Evolutionary conservation across 306 rosid species (phyloP).

Genomic region (Begonia fuchsioides): DNA sequence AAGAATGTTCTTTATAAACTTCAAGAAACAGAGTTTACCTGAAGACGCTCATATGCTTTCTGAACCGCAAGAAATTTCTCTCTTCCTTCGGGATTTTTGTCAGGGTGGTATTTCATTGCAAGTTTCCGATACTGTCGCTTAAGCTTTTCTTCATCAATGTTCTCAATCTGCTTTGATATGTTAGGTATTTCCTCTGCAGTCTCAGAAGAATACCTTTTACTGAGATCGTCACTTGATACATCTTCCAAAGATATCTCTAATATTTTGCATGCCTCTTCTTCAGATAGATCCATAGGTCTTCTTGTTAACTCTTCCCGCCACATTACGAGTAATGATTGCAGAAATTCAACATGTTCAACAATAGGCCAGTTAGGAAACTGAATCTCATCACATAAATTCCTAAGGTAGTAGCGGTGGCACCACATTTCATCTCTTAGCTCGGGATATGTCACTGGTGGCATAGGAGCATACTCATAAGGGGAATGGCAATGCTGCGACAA

Average conservation of each 20-base stretch:
- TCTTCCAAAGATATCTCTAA: constrained; percentile 87
- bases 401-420: constrained; percentile 96
- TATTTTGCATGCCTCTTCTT: constrained; percentile 97
- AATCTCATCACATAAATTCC: constrained; percentile 94
- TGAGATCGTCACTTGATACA: constrained; percentile 47
- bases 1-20: too few relatives aligned
- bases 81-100: constrained; percentile 98
- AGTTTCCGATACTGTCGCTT: constrained; percentile 97
- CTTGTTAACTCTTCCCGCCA: constrained; percentile 99
- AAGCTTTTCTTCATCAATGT: constrained; percentile 92
- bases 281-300: constrained; percentile 97
- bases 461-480: constrained; percentile 87
- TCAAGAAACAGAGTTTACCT: constrained; percentile 30
- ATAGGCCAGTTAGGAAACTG: constrained; percentile 98
- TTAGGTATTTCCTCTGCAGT: constrained; percentile 41
- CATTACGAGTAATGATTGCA: constrained; percentile 93
- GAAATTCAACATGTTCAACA: constrained; percentile 96
- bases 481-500: constrained; percentile 91
- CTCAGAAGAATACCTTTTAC: constrained; percentile 29
- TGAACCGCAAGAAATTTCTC: constrained; percentile 92
- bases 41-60: constrained; percentile 97
- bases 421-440: constrained; percentile 98
- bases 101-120: constrained; percentile 98
- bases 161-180: constrained; percentile 84
- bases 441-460: constrained; percentile 99